Evolutionary conservation across 805 yeast genomes (phyloP).

Genomic region (Lachancea cidri): DNA sequence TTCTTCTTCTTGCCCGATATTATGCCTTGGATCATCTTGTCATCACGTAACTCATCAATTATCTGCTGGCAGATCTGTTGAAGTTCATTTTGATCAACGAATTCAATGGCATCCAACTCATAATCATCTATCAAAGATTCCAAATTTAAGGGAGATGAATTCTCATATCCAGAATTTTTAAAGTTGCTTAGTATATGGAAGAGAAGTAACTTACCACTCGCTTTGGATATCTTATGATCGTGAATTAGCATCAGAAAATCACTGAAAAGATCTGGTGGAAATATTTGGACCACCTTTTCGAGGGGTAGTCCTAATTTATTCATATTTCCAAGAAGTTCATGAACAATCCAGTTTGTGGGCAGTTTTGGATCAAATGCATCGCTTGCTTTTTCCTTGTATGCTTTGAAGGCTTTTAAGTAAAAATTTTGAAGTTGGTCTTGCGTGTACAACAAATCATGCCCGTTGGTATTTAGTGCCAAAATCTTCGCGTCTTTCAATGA

Average conservation of each 20-base stretch:
- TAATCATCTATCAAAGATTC: slow-evolving; percentile 47
- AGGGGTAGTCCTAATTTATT: slow-evolving; percentile 41
- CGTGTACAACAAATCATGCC: slow-evolving; percentile 23
- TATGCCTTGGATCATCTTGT: slow-evolving; percentile 53
- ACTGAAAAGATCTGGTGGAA: slow-evolving; percentile 43
- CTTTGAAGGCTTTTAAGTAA: slow-evolving; percentile 37
- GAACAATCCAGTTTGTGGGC: slow-evolving; percentile 76
- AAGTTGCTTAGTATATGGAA: slow-evolving; percentile 53
- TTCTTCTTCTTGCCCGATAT: slow-evolving; percentile 51
- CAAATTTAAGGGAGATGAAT: slow-evolving; percentile 28
- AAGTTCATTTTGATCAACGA: slow-evolving; percentile 34
- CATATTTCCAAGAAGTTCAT: slow-evolving; percentile 70
- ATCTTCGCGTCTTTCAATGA: slow-evolving; percentile 72
- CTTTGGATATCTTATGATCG: slow-evolving; percentile 46
- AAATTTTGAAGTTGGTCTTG: slow-evolving; percentile 42
- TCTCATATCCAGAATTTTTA: slow-evolving; percentile 28
- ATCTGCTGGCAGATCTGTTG: slow-evolving; percentile 42
- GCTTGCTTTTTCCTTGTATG: slow-evolving; percentile 33
- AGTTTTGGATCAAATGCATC: slow-evolving; percentile 32
- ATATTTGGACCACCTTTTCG: slow-evolving; percentile 28
- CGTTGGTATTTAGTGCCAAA: slow-evolving; percentile 44
- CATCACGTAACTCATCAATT: slow-evolving; percentile 36
- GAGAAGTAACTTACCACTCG: slow-evolving; percentile 63
- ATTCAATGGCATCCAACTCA: slow-evolving; percentile 38
- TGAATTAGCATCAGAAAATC: slow-evolving; percentile 51